phyloP scores from a whole-genome alignment of 768 basidiomycete species.

The Pleurotus pulmonarius region DNA sequence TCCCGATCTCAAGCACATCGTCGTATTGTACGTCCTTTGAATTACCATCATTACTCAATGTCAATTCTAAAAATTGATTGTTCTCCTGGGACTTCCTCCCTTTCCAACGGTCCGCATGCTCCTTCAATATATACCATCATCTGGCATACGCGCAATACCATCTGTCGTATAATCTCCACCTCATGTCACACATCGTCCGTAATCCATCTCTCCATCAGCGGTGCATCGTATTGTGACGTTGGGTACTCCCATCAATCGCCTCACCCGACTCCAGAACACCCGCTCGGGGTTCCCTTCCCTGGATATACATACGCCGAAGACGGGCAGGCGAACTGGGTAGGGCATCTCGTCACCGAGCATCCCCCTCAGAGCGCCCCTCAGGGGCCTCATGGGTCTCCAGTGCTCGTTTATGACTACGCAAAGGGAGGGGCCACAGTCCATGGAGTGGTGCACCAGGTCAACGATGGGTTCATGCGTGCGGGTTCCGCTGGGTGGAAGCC shows the following conservation, averaged over 20 bases:
- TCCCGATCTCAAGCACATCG: conserved; percentile 21
- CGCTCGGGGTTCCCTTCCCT: conserved; percentile 48
- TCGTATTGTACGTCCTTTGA: conserved; percentile 31
- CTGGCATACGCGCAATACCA: not conserved
- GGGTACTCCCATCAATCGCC: conserved; percentile 20
- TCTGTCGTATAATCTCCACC: not conserved
- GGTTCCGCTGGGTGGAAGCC: conserved; percentile 28
- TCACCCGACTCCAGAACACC: conserved; percentile 36
- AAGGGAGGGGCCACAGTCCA: conserved; percentile 44
- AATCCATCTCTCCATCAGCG: conserved; percentile 33
- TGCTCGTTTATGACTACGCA: conserved; percentile 59
- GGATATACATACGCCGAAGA: conserved; percentile 44
- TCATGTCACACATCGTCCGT: not conserved
- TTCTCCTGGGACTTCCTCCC: too few relatives aligned
- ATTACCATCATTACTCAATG: too few relatives aligned
- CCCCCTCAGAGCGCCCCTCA: conserved; percentile 27
- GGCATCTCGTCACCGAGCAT: conserved; percentile 45
- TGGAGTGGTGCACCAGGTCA: conserved; percentile 38
- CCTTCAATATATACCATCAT: too few relatives aligned
- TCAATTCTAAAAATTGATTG: too few relatives aligned
- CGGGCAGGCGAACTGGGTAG: conserved; percentile 58
- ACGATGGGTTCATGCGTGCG: conserved; percentile 27
- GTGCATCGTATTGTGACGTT: conserved; percentile 56
- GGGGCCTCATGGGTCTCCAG: conserved; percentile 22
- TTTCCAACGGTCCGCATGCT: too few relatives aligned